Percentiles rank a stretch among this genome's conserved stretches.
Evolutionary conservation across 2,329 filamentous ascomycete genomes (phyloP).

Genomic region (Cladosporium sp.): DNA sequence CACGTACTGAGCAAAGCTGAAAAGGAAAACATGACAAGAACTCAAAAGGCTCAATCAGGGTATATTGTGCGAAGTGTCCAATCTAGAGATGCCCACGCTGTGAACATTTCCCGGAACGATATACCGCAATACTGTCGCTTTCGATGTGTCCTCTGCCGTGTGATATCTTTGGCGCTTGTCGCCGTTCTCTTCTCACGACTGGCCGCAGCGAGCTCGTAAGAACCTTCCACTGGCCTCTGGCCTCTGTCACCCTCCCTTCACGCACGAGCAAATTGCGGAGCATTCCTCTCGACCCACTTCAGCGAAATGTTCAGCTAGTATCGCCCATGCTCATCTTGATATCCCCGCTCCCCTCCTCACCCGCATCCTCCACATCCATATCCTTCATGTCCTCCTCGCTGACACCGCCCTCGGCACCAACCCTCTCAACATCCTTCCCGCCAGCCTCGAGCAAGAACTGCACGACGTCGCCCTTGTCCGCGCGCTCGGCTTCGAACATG

Average conservation of each 20-base stretch:
- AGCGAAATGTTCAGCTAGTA: neutral
- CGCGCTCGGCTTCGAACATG: conserved; percentile 52
- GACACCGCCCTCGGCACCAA: conserved; percentile 18
- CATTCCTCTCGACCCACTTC: neutral
- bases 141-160: neutral
- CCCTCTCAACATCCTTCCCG: conserved; percentile 41
- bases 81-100: no score
- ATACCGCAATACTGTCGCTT: neutral
- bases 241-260: neutral
- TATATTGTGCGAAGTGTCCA: neutral
- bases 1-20: no score
- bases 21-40: no score
- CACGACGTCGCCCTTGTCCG: conserved; percentile 51
- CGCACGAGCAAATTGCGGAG: neutral
- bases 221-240: neutral
- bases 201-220: neutral
- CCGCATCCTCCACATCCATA: conserved; percentile 10
- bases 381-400: conserved; percentile 18
- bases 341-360: conserved; percentile 14
- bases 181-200: neutral
- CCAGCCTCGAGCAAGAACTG: conserved; percentile 50
- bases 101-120: neutral
- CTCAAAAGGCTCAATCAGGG: neutral
- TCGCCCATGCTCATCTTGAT: conserved; percentile 19
- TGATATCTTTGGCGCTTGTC: neutral